Evolutionary conservation across 345 rosid genomes (phyloP), one percentile per base, ranked within the genome.

Genomic region (Populus ilicifolia): DNA sequence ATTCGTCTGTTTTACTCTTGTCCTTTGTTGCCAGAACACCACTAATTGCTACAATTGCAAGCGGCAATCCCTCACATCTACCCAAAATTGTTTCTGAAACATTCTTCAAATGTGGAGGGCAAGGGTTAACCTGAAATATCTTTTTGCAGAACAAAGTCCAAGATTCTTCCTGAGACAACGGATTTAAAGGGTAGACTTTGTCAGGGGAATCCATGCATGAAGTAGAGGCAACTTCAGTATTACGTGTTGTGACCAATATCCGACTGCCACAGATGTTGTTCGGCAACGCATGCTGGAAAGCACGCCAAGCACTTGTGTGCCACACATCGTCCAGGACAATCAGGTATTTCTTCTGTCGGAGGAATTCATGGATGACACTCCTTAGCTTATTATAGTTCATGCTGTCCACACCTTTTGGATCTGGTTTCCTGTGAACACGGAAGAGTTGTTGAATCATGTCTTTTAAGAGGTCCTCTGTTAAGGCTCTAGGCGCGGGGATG

Each of bases 391-490:
- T 33, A 2, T 39, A 69, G 18, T 41, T 29, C 72, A 69, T 69
- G 14, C 5, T 23, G 52, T 69, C 54, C 72, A 69, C 4, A 2
- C 72, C 72, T 18, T 69, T 18, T 21, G 78, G 82, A 70, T 43
- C 43, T 27, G 44, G 63, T 62, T 80, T 61, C 21, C 25, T 61
- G 69, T 7, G 38, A 14, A 38, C 69, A n/a, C 50, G 72, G 16
- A 69, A 67, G 52, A 80, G 67, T 23, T 68, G 74, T 39, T 63
- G 69, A 46, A 80, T 59, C 38, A 75, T 69, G 70, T 74, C 70
- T 33, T 68, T 69, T 20, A 80, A 48, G 39, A 74, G 63, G 23
- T n/a, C n/a, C n/a, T n/a, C n/a, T n/a, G n/a, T n/a, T n/a, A n/a
- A n/a, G n/a, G n/a, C n/a, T n/a, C n/a, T n/a, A n/a, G n/a, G n/a